Percentiles rank a stretch among this genome's conserved stretches.
Evolutionary conservation across 371 early-diverging fungal genomes (phyloP).

Genomic region (Saksenaea vasiformis): DNA sequence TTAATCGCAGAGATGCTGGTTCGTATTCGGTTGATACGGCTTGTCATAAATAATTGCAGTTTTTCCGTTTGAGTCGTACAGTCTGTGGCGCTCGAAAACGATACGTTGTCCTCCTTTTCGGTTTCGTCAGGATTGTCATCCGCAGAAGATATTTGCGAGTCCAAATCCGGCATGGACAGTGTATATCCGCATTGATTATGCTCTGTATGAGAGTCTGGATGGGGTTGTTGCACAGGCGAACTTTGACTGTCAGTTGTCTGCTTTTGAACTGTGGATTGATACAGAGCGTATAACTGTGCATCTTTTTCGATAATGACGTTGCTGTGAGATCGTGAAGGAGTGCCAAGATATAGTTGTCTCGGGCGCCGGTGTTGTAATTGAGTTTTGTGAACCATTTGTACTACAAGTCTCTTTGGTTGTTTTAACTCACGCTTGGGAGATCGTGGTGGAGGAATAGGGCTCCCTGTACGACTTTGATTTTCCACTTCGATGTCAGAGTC

Average conservation of each 20-base stretch:
- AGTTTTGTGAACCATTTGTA: not conserved
- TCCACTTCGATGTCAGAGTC: not conserved
- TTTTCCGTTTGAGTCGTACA: not conserved
- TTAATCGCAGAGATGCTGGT: conserved; percentile 9
- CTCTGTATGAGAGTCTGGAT: not conserved
- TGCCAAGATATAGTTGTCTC: not conserved
- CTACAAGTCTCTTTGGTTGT: not conserved
- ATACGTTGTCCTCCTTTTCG: not conserved
- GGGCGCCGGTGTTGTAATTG: not conserved
- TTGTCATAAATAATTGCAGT: not conserved
- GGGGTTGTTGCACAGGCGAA: not conserved
- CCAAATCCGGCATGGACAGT: no score
- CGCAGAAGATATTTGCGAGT: no score
- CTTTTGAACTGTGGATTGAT: conserved; percentile 13
- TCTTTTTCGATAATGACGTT: conserved; percentile 13
- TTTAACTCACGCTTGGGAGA: not conserved
- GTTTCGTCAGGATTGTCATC: not conserved
- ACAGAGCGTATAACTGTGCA: conserved; percentile 14
- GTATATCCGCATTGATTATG: no score
- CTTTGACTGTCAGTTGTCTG: not conserved
- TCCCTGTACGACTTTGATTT: not conserved
- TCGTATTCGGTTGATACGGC: not conserved
- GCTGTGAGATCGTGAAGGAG: not conserved
- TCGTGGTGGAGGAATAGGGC: not conserved
- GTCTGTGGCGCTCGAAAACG: not conserved